phyloP scores from a whole-genome alignment of 371 early-diverging fungal species.

The Circinella minor region DNA sequence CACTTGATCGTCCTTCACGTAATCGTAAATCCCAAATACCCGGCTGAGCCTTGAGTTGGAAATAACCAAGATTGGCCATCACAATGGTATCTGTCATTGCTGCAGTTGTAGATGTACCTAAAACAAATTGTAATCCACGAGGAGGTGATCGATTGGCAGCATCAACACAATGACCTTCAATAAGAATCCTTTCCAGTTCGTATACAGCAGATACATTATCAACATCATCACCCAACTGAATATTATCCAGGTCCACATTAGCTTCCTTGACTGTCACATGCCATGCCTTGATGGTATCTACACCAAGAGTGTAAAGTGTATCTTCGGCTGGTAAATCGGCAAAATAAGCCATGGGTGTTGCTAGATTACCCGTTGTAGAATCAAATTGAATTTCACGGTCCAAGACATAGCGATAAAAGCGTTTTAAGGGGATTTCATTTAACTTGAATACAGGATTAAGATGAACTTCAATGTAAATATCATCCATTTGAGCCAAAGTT shows the following conservation, averaged over 20 bases:
- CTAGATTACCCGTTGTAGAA: slow-evolving; percentile 32
- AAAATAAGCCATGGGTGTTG: slow-evolving; percentile 69
- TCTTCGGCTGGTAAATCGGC: slow-evolving; percentile 69
- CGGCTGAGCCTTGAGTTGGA: slow-evolving; percentile 91
- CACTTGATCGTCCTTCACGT: slow-evolving; percentile 80
- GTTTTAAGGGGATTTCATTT: slow-evolving; percentile 73
- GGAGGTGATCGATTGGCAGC: slow-evolving; percentile 69
- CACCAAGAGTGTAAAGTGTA: slow-evolving; percentile 83
- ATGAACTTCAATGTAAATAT: slow-evolving; percentile 65
- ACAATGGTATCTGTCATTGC: slow-evolving; percentile 86
- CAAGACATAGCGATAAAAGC: slow-evolving; percentile 91
- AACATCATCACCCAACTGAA: slow-evolving; percentile 53
- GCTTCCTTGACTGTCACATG: slow-evolving; percentile 83
- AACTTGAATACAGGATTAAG: slow-evolving; percentile 59
- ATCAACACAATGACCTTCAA: slow-evolving; percentile 91
- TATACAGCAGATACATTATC: slow-evolving; percentile 76
- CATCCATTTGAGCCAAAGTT: slow-evolving; percentile 60
- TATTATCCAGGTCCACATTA: slow-evolving; percentile 91
- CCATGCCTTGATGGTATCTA: slow-evolving; percentile 89
- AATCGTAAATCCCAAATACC: slow-evolving; percentile 85
- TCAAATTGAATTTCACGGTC: slow-evolving; percentile 68
- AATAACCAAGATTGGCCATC: slow-evolving; percentile 96
- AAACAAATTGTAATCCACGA: slow-evolving; percentile 87
- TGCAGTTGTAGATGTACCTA: slow-evolving; percentile 66
- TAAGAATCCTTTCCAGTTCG: slow-evolving; percentile 79